Evolutionary conservation across 805 yeast genomes (phyloP), one percentile per base, ranked within the genome.

Genomic region (Phaffomyces antillensis): DNA sequence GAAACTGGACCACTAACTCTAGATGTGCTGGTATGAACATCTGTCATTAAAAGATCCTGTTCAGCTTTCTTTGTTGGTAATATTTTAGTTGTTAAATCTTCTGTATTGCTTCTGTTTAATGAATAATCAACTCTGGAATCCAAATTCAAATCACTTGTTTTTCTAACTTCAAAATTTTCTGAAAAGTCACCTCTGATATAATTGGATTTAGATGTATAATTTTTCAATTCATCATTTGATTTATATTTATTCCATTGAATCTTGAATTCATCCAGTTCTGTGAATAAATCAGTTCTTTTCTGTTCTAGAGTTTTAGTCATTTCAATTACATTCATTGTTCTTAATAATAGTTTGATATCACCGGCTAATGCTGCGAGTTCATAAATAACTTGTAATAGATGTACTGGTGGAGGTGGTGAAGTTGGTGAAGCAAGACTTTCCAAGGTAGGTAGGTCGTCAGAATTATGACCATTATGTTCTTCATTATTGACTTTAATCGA

Each of bases 341-440:
- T 64, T 39, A 80, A 55, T 71, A 83, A 72, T 47, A 85, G 61
- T 53, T 81, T 79, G 63, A 79, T 67, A 55, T 85, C 91, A 48
- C 80, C 75, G 0, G 77, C 77, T 37, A 81, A 59, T 0, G 80
- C 76, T 1, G 83, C 80, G 5, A 77, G 65, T 51, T 85, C 86
- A 53, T 76, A 77, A 37, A 84, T 73, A 39, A 78, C 59, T 47
- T 80, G 82, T 36, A 85, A 68, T 7, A 79, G 66, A 37, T 66
- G 63, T 47, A 76, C 81, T 13, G 75, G 67, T 6, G 88, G 81
- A 13, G 77, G 70, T 3, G 77, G 73, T 0, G 83, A 67, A 42
- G 71, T 66, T 2, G 82, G 76, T 0, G 79, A 71, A 0, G 81
- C 76, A 44, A 82, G 56, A 39, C 72, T 75, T 52, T 79, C 86